Evolutionary conservation across 2,329 filamentous ascomycete genomes (phyloP), one percentile per base, ranked within the genome.

Genomic region (Teratosphaeria zuluensis): DNA sequence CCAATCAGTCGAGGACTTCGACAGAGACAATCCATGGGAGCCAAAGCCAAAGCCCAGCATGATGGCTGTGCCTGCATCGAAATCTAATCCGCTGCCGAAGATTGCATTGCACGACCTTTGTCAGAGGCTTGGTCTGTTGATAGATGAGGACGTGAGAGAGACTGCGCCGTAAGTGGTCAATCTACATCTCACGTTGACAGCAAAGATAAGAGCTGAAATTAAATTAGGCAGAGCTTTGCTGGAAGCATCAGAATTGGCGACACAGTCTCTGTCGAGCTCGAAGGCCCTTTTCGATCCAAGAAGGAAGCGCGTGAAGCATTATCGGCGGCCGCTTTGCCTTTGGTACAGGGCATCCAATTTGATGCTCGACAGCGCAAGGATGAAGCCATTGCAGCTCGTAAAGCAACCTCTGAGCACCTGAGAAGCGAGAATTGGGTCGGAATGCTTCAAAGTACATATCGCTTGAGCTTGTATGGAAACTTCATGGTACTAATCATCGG

Each of bases 221-320:
- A 5, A 48, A 8, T 4, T 48, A 33, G 46, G 42, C 12, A 31
- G 3, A 32, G 48, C 24, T 35, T 51, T 35, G 19, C 52, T 9
- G 56, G 19, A 12, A 58, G 38, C 4, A 58, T 62, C 21, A 30
- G 21, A 16, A 54, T 62, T 32, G 55, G 57, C 19, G 53, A 48
- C n/a, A 9, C 30, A 21, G 51, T 59, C 2, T 21, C 4, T n/a
- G 51, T 66, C 12, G 59, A 67, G 21, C 31, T 46, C 4, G 21
- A n/a, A 9, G 57, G 58, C 4, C 52, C 55, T 2, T 63, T 56
- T 46, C 19, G 55, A 14, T 56, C 55, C 16, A 63, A 63, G 55
- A 62, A 53, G 59, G 73, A 75, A 55, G 76, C 74, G 0, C 77
- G 75, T 58, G 76, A 78, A 58, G 71, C 66, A 1, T 55, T 74